Percentiles rank a stretch among this genome's conserved stretches.
Evolutionary conservation across 1,139 yeast genomes (phyloP).

Genomic region (Kodamaea anthophila): DNA sequence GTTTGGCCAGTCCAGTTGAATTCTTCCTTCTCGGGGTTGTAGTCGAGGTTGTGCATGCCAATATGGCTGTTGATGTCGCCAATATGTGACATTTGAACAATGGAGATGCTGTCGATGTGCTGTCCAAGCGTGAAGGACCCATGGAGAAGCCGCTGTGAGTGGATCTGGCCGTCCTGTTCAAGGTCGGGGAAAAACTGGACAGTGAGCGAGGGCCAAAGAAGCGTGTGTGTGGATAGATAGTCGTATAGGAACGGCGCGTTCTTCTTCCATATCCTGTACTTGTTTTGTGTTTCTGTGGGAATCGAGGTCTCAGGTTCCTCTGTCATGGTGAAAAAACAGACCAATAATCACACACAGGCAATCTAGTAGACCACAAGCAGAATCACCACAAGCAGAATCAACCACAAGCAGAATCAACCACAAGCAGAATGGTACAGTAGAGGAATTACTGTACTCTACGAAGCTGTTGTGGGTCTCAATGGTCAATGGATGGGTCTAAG

Average conservation of each 20-base stretch:
- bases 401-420: too few species aligned
- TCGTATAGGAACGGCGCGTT: conserved; percentile 48
- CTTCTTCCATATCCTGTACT: conserved; percentile 50
- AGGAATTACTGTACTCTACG: too few species aligned
- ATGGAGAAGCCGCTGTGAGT: conserved; percentile 30
- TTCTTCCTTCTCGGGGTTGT: conserved; percentile 36
- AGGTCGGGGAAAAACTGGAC: conserved; percentile 51
- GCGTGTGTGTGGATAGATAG: conserved; percentile 42
- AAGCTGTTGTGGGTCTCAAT: too few species aligned
- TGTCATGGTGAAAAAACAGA: too few species aligned
- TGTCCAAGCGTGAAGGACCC: conserved; percentile 45
- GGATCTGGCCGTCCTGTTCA: conserved; percentile 11
- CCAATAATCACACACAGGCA: too few species aligned
- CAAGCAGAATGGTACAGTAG: too few species aligned
- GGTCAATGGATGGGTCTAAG: too few species aligned
- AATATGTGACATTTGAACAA: conserved; percentile 33
- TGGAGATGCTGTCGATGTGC: conserved; percentile 33
- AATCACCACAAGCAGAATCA: too few species aligned
- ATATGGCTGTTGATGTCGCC: conserved; percentile 24
- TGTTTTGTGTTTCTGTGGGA: conserved; percentile 22
- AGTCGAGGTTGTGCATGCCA: conserved; percentile 29
- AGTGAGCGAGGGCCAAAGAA: conserved; percentile 51
- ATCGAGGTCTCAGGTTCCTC: too few species aligned
- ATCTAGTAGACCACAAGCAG: too few species aligned
- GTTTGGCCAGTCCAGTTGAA: conserved; percentile 24